Percentiles rank a stretch among this genome's conserved stretches.
These are phyloP conservation scores for Backusella sp. DNA, from an alignment of 192 early-diverging fungal species.

Conservation along the genomic window DNA sequence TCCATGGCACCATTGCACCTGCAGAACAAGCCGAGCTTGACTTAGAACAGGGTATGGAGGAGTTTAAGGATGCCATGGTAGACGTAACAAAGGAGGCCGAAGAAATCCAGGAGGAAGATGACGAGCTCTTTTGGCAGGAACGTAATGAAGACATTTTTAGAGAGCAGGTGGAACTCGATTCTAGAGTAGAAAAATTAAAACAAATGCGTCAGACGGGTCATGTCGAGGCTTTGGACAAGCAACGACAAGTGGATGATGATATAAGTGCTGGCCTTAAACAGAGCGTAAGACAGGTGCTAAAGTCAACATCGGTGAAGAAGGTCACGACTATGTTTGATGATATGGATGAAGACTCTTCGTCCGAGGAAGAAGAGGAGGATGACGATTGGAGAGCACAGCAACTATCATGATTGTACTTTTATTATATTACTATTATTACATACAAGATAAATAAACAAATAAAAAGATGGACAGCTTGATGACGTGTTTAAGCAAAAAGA, in stretches of 20 bases:
- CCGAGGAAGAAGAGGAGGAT: conserved; percentile 18
- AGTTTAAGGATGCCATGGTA: conserved; percentile 29
- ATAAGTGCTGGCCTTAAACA: conserved; percentile 18
- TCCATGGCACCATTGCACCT: conserved; percentile 29
- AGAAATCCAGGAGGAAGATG: conserved; percentile 35
- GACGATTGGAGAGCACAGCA: conserved; percentile 38
- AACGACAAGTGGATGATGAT: conserved; percentile 1
- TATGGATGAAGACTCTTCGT: conserved; percentile 19
- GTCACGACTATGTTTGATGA: conserved; percentile 27
- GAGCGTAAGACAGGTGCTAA: conserved; percentile 28
- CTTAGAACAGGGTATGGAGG: conserved; percentile 33
- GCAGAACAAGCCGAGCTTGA: conserved; percentile 16
- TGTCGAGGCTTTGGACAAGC: not conserved
- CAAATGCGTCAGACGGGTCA: conserved; percentile 15
- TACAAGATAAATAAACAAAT: not conserved
- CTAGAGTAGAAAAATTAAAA: conserved; percentile 28
- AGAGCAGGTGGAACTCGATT: conserved; percentile 31
- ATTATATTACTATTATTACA: not conserved
- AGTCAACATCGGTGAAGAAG: conserved; percentile 14
- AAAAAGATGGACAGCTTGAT: not conserved
- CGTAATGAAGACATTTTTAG: conserved; percentile 29
- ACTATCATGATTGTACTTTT: conserved; percentile 10
- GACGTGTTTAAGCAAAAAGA: not conserved
- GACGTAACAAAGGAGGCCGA: conserved; percentile 18
- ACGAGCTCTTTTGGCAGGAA: conserved; percentile 31